phyloP scores from a whole-genome alignment of 805 yeast species.

The Barnettozyma botsteinii region DNA sequence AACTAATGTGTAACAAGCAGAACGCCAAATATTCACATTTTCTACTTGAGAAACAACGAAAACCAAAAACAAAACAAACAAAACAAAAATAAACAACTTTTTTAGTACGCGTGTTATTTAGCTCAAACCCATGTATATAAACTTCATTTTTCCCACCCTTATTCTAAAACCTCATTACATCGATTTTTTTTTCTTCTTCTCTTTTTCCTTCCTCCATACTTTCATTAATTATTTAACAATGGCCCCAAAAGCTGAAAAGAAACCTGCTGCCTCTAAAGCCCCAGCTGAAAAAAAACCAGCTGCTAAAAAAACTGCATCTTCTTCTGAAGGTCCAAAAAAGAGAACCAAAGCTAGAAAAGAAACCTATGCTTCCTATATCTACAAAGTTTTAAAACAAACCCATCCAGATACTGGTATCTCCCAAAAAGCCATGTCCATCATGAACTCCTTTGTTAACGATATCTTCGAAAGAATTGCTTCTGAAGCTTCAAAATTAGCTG shows the following conservation, averaged over 20 bases:
- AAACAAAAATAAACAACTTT: background rate
- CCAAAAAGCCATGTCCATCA: conserved; percentile 95
- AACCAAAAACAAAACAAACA: background rate
- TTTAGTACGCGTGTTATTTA: background rate
- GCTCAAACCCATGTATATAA: conserved; percentile 8
- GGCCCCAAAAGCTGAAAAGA: conserved; percentile 61
- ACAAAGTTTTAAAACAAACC: conserved; percentile 96
- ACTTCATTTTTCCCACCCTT: conserved; percentile 12
- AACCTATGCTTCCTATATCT: conserved; percentile 94
- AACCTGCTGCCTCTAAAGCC: conserved; percentile 92
- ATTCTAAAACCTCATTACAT: too few species aligned
- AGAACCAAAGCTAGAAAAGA: conserved; percentile 95
- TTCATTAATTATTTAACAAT: conserved; percentile 23
- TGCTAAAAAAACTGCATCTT: conserved; percentile 82
- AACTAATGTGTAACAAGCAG: conserved; percentile 8
- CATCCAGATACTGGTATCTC: conserved; percentile 99
- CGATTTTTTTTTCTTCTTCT: conserved; percentile 1
- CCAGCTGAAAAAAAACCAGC: conserved; percentile 94
- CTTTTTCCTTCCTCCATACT: conserved; percentile 4
- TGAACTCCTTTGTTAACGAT: conserved; percentile 97
- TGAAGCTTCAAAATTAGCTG: conserved; percentile 97
- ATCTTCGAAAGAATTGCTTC: conserved; percentile 97
- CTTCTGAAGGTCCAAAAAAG: conserved; percentile 77
- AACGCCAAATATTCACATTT: conserved; percentile 2
- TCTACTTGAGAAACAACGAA: background rate